Evolutionary conservation across 2,329 filamentous ascomycete species (phyloP).

Genomic region (Magnaporthales sp.): DNA sequence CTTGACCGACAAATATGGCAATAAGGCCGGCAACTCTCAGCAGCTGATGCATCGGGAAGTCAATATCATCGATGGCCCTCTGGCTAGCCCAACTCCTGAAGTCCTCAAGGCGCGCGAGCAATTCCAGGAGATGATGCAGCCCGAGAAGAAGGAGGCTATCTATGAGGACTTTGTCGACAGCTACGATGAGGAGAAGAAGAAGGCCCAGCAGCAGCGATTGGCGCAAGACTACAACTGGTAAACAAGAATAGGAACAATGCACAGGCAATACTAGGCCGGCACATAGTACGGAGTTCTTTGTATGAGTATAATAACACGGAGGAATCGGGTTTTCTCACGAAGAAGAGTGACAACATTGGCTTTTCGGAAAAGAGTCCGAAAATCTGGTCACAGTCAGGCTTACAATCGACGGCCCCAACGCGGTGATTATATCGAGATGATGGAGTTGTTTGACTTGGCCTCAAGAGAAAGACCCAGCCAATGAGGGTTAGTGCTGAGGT

Average conservation of each 20-base stretch:
- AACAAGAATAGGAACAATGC: background rate
- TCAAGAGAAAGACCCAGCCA: background rate
- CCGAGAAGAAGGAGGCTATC: background rate
- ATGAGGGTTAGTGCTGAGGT: background rate
- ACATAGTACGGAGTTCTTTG: background rate
- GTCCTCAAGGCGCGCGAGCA: background rate
- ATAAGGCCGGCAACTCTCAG: background rate
- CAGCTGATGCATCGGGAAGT: background rate
- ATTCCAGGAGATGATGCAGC: background rate
- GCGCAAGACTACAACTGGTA: background rate
- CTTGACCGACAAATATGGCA: background rate
- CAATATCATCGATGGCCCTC: background rate
- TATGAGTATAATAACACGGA: background rate
- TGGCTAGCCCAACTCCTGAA: background rate
- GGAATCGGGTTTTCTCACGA: background rate
- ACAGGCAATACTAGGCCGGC: background rate
- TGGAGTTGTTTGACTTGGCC: background rate
- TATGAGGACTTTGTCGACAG: background rate
- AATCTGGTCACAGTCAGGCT: background rate
- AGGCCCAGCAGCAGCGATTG: background rate
- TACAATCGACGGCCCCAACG: background rate
- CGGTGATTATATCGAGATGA: background rate
- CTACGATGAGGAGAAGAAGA: background rate
- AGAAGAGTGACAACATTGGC: background rate
- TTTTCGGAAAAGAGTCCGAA: background rate